Conservation (phyloP, 2,329 filamentous ascomycete species). For the Verticillium tricorpus region DNA sequence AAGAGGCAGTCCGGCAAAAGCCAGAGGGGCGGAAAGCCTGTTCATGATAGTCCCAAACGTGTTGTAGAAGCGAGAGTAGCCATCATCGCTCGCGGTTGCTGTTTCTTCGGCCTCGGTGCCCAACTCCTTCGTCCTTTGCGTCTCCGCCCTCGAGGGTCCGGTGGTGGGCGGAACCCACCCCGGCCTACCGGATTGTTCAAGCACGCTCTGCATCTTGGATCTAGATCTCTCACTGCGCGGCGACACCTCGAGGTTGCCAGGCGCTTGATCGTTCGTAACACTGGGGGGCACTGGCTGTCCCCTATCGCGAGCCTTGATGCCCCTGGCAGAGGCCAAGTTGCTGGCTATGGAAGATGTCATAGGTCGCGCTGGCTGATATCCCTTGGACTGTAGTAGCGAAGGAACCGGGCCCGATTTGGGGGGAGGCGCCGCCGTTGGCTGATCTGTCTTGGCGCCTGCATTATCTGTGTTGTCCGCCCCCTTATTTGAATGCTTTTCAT, state of each 20-base stretch:
- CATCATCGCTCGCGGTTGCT: slow-evolving; percentile 54
- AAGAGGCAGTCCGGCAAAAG: slow-evolving; percentile 87
- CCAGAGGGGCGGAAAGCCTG: slow-evolving; percentile 81
- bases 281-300: slow-evolving; percentile 67
- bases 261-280: slow-evolving; percentile 68
- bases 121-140: slow-evolving; percentile 18
- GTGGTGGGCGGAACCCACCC: slow-evolving; percentile 45
- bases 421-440: slow-evolving; percentile 15
- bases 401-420: slow-evolving; percentile 18
- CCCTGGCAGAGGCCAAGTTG: slow-evolving; percentile 80
- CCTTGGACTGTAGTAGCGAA: slow-evolving; percentile 36
- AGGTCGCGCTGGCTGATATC: slow-evolving; percentile 56
- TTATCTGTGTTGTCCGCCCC: slow-evolving; percentile 5
- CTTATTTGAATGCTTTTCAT: slow-evolving; percentile 29
- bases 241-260: slow-evolving; percentile 61
- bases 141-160: slow-evolving; percentile 12
- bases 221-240: slow-evolving; percentile 45
- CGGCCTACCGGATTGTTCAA: slow-evolving; percentile 49
- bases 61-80: slow-evolving; percentile 87
- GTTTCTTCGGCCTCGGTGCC: slow-evolving; percentile 22
- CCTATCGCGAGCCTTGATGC: slow-evolving; percentile 64
- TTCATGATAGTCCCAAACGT: slow-evolving; percentile 88
- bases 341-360: slow-evolving; percentile 80
- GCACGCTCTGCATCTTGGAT: slow-evolving; percentile 51
- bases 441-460: slow-evolving; percentile 6